Evolutionary conservation across 768 basidiomycete genomes (phyloP).

Genomic region (Naganishia onofrii): DNA sequence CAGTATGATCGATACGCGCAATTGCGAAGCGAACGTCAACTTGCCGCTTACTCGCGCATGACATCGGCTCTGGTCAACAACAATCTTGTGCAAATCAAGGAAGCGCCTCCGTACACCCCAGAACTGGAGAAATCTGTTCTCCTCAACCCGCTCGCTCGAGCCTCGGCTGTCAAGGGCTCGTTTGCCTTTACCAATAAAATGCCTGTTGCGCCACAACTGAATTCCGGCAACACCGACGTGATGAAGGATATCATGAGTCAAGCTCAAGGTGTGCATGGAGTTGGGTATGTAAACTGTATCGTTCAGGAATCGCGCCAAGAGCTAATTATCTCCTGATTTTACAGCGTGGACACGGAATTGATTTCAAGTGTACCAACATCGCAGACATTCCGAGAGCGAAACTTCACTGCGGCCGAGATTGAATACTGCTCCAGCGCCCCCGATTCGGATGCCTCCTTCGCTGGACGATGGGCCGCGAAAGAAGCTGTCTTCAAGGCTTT

Average conservation of each 20-base stretch:
- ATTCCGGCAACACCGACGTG: constrained; percentile 67
- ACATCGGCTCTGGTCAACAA: constrained; percentile 94
- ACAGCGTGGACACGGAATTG: constrained; percentile 62
- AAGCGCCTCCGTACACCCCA: constrained; percentile 77
- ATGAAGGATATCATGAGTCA: constrained; percentile 61
- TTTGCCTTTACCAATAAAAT: constrained; percentile 74
- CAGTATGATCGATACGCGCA: constrained; percentile 72
- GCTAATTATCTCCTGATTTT: constrained; percentile 6
- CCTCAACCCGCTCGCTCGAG: constrained; percentile 89
- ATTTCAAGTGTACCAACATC: constrained; percentile 92
- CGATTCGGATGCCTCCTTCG: constrained; percentile 82
- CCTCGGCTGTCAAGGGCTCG: constrained; percentile 75
- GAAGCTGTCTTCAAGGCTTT: constrained; percentile 94
- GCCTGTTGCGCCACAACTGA: constrained; percentile 56
- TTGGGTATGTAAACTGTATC: constrained; percentile 67
- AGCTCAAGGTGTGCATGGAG: constrained; percentile 62
- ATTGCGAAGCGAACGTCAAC: constrained; percentile 63
- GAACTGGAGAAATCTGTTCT: constrained; percentile 84
- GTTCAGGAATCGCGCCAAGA: not conserved
- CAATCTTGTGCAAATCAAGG: constrained; percentile 90
- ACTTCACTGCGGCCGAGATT: constrained; percentile 87
- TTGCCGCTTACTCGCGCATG: constrained; percentile 56
- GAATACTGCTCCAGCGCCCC: constrained; percentile 83
- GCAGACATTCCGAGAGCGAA: constrained; percentile 78
- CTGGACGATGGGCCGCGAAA: constrained; percentile 95